Evolutionary conservation across 768 basidiomycete species (phyloP), one percentile per base, ranked within the genome.

Genomic region (Hygrophoropsis aurantiaca): DNA sequence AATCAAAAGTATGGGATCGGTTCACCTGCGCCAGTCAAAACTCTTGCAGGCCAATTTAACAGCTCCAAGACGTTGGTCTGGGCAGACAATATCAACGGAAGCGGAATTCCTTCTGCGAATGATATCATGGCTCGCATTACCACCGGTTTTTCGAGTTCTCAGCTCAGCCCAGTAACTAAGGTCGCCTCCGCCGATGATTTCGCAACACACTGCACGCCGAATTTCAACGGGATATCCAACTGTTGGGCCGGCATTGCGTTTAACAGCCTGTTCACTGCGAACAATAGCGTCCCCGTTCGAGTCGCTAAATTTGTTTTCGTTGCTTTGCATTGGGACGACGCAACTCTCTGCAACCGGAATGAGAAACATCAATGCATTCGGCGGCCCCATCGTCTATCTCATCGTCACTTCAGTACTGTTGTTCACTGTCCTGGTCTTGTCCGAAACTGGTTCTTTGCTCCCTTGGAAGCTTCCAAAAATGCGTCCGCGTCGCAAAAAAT

Each of bases 381-480:
- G 89, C 4, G 85, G 87, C 9, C 88, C 89, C 1, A 88, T 90
- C 49, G 53, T 79, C 7, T 91, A 90, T 59, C 78, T 90, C 42
- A 71, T 89, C 45, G 51, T 83, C 20, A 81, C 84, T 42, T 70
- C 74, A 18, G 59, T 85, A 26, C 53, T 81, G 15, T 75, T 87
- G 8, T 74, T 89, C 41, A 75, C 57, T 3, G 66, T 89, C 26
- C 79, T 90, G n/a, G 79, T 89, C 19, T 85, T 79, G 74, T 78
- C 77, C 21, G 86, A 89, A 58, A 87, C 87, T 5, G 86, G 87
- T 3, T 79, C 82, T 9, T 55, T 76, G 16, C 52, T 78, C 15
- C 72, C 74, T 34, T 71, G 77, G 39, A 65, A 50, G 42, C 61
- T 57, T 58, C 66, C 54, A 62, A 53, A 52, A 44, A 51, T 50